Evolutionary conservation across 192 early-diverging fungal species (phyloP).

Genomic region (Coemansia sp.): DNA sequence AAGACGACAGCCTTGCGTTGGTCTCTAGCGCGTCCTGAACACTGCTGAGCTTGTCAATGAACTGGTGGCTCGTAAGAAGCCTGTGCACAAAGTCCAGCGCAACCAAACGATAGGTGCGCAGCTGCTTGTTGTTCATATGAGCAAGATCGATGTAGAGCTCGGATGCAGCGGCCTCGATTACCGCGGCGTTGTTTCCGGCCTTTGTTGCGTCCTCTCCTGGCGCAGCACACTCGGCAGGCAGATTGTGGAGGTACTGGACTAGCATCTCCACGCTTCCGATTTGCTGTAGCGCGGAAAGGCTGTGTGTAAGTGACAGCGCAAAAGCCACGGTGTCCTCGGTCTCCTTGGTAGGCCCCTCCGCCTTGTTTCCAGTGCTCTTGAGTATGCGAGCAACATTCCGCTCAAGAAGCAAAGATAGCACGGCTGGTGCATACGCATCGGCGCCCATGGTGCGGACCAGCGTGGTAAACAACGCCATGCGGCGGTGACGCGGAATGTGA

Average conservation of each 20-base stretch:
- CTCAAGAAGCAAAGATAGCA: slow-evolving; percentile 73
- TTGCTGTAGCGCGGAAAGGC: slow-evolving; percentile 69
- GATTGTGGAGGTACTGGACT: slow-evolving; percentile 52
- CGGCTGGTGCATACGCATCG: slow-evolving; percentile 67
- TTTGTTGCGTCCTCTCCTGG: background rate
- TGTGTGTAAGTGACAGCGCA: slow-evolving; percentile 64
- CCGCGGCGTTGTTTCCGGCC: slow-evolving; percentile 3
- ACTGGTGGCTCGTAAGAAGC: slow-evolving; percentile 49
- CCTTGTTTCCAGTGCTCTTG: slow-evolving; percentile 21
- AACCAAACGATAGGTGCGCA: slow-evolving; percentile 48
- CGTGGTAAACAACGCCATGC: slow-evolving; percentile 81
- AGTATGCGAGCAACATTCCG: slow-evolving; percentile 59
- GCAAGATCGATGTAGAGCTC: slow-evolving; percentile 24
- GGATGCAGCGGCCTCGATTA: background rate
- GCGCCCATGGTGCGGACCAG: slow-evolving; percentile 80
- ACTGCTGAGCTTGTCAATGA: slow-evolving; percentile 11
- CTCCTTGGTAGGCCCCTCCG: slow-evolving; percentile 51
- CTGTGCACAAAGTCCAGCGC: slow-evolving; percentile 47
- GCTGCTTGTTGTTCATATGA: slow-evolving; percentile 21
- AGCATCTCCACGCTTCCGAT: slow-evolving; percentile 63
- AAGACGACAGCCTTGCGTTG: slow-evolving; percentile 15
- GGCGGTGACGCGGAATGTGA: slow-evolving; percentile 91
- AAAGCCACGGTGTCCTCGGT: slow-evolving; percentile 72
- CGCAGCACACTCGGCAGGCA: slow-evolving; percentile 56
- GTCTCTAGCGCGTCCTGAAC: slow-evolving; percentile 11